phyloP scores from a whole-genome alignment of 345 rosid species.

The Eucalyptus leucophloia region DNA sequence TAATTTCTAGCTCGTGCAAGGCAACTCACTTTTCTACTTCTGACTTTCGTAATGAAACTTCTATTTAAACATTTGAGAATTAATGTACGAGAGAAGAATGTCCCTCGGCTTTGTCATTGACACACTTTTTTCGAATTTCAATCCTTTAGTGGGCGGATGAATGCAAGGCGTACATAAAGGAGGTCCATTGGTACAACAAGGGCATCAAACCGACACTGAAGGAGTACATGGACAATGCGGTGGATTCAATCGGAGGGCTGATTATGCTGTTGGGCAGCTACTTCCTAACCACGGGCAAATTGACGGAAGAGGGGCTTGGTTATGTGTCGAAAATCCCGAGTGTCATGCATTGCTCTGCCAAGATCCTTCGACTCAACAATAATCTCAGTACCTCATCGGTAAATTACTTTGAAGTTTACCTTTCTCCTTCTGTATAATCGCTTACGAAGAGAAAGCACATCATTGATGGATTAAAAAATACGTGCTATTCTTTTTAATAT shows the following conservation, averaged over 20 bases:
- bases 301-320: not conserved
- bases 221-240: not conserved
- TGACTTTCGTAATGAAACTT: not conserved
- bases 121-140: too few relatives aligned
- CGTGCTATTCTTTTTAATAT: not conserved
- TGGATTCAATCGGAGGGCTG: not conserved
- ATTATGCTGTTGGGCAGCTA: not conserved
- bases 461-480: not conserved
- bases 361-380: not conserved
- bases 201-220: too few relatives aligned
- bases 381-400: slow-evolving; percentile 5
- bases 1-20: not conserved
- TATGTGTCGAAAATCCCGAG: not conserved
- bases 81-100: too few relatives aligned
- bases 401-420: not conserved
- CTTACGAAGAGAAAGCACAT: not conserved
- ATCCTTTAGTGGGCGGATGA: too few relatives aligned
- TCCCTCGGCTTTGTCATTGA: too few relatives aligned
- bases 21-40: not conserved
- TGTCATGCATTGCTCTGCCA: not conserved
- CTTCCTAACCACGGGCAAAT: not conserved
- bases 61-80: too few relatives aligned
- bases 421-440: not conserved
- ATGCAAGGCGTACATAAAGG: too few relatives aligned
- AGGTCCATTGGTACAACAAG: too few relatives aligned